A percentile compares a stretch with the other conserved stretches of the same genome.
These are phyloP conservation scores for Maudiozyma saulgeensis DNA, from an alignment of 805 yeast genomes.

Conservation along the genomic window DNA sequence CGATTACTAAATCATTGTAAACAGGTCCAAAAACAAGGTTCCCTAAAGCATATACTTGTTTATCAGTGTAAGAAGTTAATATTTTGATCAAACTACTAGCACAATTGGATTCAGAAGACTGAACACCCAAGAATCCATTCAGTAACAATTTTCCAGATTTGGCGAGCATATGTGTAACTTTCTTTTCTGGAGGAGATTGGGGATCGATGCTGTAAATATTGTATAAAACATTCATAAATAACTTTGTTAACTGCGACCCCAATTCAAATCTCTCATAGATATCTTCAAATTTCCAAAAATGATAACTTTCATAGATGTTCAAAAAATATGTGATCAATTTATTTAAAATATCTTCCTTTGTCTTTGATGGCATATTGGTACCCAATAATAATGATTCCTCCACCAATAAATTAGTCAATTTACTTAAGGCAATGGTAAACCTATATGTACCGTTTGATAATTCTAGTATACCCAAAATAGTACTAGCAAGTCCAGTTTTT, in stretches of 20 bases:
- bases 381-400: constrained; percentile 30
- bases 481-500: constrained; percentile 53
- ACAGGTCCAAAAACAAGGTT: constrained; percentile 12
- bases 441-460: constrained; percentile 55
- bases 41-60: constrained; percentile 28
- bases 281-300: constrained; percentile 55
- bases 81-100: constrained; percentile 15
- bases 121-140: constrained; percentile 45
- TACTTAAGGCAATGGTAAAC: constrained; percentile 53
- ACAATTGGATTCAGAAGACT: constrained; percentile 40
- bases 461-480: constrained; percentile 63
- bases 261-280: constrained; percentile 51
- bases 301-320: constrained; percentile 65
- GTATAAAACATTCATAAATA: constrained; percentile 46
- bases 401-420: constrained; percentile 44
- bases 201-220: constrained; percentile 48
- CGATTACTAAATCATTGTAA: constrained; percentile 34
- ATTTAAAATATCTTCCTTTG: constrained; percentile 47
- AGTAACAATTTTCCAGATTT: constrained; percentile 43
- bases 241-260: constrained; percentile 44
- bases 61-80: constrained; percentile 10
- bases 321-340: constrained; percentile 47
- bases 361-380: constrained; percentile 30
- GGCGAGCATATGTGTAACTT: constrained; percentile 42
- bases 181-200: constrained; percentile 27